A percentile compares a stretch with the other conserved stretches of the same genome.
These are phyloP conservation scores for Saraca asoca DNA, from an alignment of 331 rosid species.

Conservation along the genomic window DNA sequence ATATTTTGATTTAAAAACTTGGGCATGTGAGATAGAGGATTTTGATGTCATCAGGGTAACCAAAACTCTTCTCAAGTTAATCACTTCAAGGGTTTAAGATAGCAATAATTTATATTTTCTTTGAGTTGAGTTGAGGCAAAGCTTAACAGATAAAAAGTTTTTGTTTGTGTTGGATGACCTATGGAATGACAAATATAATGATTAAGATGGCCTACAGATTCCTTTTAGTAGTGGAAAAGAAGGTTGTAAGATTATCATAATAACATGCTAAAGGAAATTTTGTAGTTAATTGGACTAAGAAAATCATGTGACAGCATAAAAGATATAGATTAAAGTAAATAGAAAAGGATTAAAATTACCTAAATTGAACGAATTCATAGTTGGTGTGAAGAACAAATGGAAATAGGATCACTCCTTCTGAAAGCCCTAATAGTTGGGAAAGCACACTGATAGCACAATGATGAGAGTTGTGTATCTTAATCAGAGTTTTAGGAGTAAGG, in stretches of 20 bases:
- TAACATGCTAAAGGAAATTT: too few relatives aligned
- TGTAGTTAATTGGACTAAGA: too few relatives aligned
- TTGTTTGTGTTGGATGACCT: conserved; percentile 17
- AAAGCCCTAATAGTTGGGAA: too few relatives aligned
- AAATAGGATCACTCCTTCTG: too few relatives aligned
- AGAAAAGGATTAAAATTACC: too few relatives aligned
- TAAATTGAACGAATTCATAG: too few relatives aligned
- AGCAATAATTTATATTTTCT: neutral
- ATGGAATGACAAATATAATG: conserved; percentile 13
- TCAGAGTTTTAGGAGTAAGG: too few relatives aligned
- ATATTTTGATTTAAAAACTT: neutral
- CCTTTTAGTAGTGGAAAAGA: neutral
- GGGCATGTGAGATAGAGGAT: conserved; percentile 21
- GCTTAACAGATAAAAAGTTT: neutral
- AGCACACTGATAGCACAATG: too few relatives aligned
- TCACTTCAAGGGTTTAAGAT: neutral
- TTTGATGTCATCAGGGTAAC: conserved; percentile 16
- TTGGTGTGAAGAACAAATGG: too few relatives aligned
- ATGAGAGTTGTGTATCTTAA: too few relatives aligned
- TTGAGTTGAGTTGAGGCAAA: neutral
- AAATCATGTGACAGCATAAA: too few relatives aligned
- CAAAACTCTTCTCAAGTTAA: neutral
- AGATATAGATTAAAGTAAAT: too few relatives aligned
- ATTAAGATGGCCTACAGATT: neutral
- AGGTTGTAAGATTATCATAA: conserved; percentile 18